phyloP scores from a whole-genome alignment of 1,284 basidiomycete species.

The Trichosporon faecale region DNA sequence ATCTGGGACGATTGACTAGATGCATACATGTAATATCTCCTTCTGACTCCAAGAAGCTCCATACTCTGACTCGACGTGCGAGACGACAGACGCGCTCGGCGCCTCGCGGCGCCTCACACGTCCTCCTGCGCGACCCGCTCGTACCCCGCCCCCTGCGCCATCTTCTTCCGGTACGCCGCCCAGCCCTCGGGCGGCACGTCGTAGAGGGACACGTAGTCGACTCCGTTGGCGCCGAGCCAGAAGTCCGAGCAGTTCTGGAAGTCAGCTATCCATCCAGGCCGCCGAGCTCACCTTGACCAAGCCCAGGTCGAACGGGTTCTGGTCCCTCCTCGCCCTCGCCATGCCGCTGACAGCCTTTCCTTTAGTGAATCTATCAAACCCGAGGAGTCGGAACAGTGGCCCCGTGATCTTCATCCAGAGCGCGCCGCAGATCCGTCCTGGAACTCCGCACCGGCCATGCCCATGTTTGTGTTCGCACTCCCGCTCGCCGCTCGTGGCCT shows the following conservation, averaged over 20 bases:
- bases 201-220: conserved; percentile 85
- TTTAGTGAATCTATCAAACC: conserved; percentile 87
- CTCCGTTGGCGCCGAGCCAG: conserved; percentile 79
- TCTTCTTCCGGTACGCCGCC: conserved; percentile 41
- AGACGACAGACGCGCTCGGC: too few species aligned
- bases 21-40: conserved; percentile 12
- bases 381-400: conserved; percentile 71
- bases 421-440: conserved; percentile 41
- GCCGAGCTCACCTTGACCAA: conserved; percentile 55
- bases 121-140: conserved; percentile 38
- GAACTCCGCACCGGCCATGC: conserved; percentile 34
- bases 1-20: neutral
- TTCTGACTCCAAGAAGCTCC: neutral
- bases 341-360: conserved; percentile 83
- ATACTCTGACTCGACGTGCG: conserved; percentile 15
- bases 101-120: conserved; percentile 13
- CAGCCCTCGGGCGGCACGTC: conserved; percentile 75
- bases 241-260: conserved; percentile 85
- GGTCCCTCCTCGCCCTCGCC: conserved; percentile 59
- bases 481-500: neutral
- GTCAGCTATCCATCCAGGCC: neutral
- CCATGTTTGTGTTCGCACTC: conserved; percentile 46
- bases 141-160: conserved; percentile 29
- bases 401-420: conserved; percentile 43
- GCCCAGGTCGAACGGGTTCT: conserved; percentile 92